Base-by-base conservation (phyloP, 352 stramenopile genomes). In the Phytopythium aichiense region DNA sequence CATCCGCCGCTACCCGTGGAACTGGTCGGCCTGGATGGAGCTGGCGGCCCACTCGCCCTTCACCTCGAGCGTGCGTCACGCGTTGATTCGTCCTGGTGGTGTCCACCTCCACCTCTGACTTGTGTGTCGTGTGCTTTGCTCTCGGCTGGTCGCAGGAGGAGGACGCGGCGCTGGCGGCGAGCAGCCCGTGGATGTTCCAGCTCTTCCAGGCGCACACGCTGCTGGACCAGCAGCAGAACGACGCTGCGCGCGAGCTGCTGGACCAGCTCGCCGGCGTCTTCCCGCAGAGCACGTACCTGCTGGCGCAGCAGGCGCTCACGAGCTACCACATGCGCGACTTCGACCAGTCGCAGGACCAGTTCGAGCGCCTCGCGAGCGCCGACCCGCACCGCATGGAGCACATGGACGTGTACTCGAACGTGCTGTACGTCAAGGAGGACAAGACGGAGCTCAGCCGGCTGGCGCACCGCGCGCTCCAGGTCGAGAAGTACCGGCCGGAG, bases 1-100 rank as follows among this genome's bases (percentile, higher is more conserved):
- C 2, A 88, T 95, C 53, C 73, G 72, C 13, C 63, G 67, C 12
- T 93, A 88, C 58, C 87, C 87, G 18, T 95, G 77, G 77, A 99
- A 99, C 76, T 99, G 97, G 97, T 98, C 93, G 38, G 96, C 96
- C 13, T 99, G 97, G 97, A 94, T 99, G 68, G 96, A 99, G 69
- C 76, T 99, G 4, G 89, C 82, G 25, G 60, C 73, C 33, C 72
- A 88, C 51, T 90, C 79, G 28, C 77, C 77, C 23, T 90, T 89
- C 58, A 92, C 70, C 35, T 87, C 72, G 16, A 72, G 64, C 35
- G 60, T 72, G 56, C 7, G 38, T 45, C 7, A 2, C 16, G 16
- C 22, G 38, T 2, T 30, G 15, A 4, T 18, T 45, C 55, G 5
- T 22, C 55, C 7, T 28, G 43, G 35, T 40, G 59, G 45, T 28